phyloP scores from a whole-genome alignment of 352 stramenopile genomes.

The Phytopythium helicoides region DNA sequence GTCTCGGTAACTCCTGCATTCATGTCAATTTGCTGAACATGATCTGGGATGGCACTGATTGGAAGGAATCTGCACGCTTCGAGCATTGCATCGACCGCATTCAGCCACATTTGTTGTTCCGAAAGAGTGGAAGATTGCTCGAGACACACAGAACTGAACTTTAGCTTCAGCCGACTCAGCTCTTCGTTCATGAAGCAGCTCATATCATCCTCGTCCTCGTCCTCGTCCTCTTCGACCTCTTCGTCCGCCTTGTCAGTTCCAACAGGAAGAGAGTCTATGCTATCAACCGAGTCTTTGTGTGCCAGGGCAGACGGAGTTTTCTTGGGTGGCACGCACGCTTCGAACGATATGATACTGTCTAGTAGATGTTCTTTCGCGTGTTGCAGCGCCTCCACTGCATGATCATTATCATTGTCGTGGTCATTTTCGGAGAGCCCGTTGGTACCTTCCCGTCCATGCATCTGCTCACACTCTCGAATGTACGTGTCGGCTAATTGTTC shows the following conservation, averaged over 20 bases:
- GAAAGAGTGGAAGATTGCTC: constrained; percentile 49
- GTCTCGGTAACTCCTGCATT: background rate
- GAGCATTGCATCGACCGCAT: constrained; percentile 36
- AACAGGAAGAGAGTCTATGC: background rate
- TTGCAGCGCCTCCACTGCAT: constrained; percentile 25
- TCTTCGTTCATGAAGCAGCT: constrained; percentile 78
- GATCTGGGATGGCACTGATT: constrained; percentile 27
- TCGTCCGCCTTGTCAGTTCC: background rate
- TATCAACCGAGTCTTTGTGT: constrained; percentile 2
- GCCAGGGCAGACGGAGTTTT: background rate
- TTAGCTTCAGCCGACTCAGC: constrained; percentile 62
- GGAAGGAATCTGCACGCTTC: constrained; percentile 51
- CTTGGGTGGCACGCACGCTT: constrained; percentile 49
- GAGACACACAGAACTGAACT: constrained; percentile 71
- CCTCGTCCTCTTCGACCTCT: constrained; percentile 12
- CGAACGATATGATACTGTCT: constrained; percentile 69
- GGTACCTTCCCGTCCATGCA: constrained; percentile 13
- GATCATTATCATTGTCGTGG: constrained; percentile 10
- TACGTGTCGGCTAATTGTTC: constrained; percentile 85
- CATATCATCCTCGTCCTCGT: constrained; percentile 12
- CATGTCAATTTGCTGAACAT: constrained; percentile 21
- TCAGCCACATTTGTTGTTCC: constrained; percentile 29
- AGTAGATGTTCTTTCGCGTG: constrained; percentile 67
- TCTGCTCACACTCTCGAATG: constrained; percentile 49
- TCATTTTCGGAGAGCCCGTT: background rate